Conservation (phyloP, 2,329 filamentous ascomycete genomes). For the Cercospora zeae-maydis region DNA sequence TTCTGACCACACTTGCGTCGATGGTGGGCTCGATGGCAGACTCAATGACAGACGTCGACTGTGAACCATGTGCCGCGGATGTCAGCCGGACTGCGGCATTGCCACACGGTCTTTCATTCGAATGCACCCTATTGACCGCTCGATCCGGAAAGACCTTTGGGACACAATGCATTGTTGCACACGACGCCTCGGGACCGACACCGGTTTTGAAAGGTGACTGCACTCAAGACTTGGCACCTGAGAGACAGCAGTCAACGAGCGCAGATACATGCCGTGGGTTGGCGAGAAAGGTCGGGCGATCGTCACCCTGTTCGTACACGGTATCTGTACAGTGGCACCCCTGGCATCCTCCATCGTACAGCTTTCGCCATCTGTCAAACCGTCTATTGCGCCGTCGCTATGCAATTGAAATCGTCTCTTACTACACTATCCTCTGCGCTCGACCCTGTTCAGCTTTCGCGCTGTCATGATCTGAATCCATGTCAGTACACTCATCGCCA, state of each 20-base stretch:
- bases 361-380: not conserved
- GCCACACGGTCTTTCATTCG: not conserved
- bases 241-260: not conserved
- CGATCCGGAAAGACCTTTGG: not conserved
- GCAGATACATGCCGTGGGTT: not conserved
- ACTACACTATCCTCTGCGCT: slow-evolving; percentile 44
- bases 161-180: not conserved
- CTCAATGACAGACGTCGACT: not conserved
- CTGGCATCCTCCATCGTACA: slow-evolving; percentile 1
- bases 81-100: not conserved
- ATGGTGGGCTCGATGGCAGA: not conserved
- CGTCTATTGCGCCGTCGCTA: slow-evolving; percentile 20
- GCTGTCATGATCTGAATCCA: slow-evolving; percentile 55
- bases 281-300: not conserved
- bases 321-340: slow-evolving; percentile 7
- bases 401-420: slow-evolving; percentile 6
- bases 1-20: not conserved
- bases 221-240: not conserved
- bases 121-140: not conserved
- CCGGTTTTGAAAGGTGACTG: not conserved
- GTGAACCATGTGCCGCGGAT: not conserved
- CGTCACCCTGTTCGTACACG: not conserved
- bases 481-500: slow-evolving; percentile 11
- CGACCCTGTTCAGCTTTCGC: slow-evolving; percentile 56
- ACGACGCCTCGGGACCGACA: not conserved